phyloP scores from a whole-genome alignment of 306 rosid species.

The Mimosa pudica region DNA sequence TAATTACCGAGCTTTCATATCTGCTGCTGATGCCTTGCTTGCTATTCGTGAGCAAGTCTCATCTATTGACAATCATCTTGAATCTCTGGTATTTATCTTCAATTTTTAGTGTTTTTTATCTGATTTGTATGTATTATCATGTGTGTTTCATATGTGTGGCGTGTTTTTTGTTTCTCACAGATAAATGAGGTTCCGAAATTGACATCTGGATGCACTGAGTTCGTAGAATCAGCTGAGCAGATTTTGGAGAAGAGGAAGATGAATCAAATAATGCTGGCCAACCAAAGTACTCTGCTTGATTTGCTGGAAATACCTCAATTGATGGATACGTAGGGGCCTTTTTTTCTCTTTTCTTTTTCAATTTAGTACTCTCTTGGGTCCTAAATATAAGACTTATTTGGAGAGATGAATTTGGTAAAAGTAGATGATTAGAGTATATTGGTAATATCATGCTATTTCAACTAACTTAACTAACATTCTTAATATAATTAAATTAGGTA shows the following conservation, averaged over 20 bases:
- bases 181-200: slow-evolving; percentile 43
- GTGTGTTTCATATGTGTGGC: neutral
- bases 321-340: slow-evolving; percentile 6
- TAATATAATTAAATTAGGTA: too few species aligned
- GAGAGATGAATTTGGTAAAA: too few species aligned
- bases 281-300: slow-evolving; percentile 95
- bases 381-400: too few species aligned
- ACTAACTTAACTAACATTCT: too few species aligned
- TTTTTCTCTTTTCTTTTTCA: neutral
- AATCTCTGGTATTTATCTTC: slow-evolving; percentile 17
- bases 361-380: neutral
- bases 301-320: slow-evolving; percentile 53
- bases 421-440: too few species aligned
- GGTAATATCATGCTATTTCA: too few species aligned
- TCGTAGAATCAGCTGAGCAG: slow-evolving; percentile 81
- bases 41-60: slow-evolving; percentile 81
- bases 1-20: slow-evolving; percentile 85
- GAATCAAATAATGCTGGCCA: slow-evolving; percentile 92
- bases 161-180: slow-evolving; percentile 27
- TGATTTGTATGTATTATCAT: neutral
- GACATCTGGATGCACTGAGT: slow-evolving; percentile 90
- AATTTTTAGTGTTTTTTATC: neutral
- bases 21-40: slow-evolving; percentile 88
- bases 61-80: slow-evolving; percentile 27
- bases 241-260: slow-evolving; percentile 93